Evolutionary conservation across 257 asterid species (phyloP), one percentile per base, ranked within the genome.

Genomic region (Plectranthus barbatus): DNA sequence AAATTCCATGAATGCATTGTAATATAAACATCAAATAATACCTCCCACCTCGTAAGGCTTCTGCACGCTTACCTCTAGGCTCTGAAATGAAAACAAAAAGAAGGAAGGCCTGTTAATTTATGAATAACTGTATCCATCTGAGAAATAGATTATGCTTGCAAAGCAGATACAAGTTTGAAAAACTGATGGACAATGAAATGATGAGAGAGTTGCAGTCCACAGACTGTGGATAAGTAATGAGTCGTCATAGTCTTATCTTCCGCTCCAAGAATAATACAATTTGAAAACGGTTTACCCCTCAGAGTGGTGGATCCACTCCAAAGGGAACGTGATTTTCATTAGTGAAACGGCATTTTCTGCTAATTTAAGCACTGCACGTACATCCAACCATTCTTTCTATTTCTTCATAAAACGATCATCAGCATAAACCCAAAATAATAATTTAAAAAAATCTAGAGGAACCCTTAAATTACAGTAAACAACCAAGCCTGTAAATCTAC

Each of bases 1-100:
- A 79, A 77, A 68, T 81, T 72, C 76, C 75, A 65, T 68, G 49
- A 55, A 19, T 39, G n/a, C 47, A 45, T 19, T 26, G 11, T 12
- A 62, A 65, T 53, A 12, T 20, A 26, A 60, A 65, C 50, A 56
- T 68, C 37, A 68, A 73, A 72, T 40, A 23, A 58, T 85, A 93
- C 99, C 99, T 90, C 68, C 99, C 99, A 56, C 99, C 99, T 65
- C 95, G 86, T 69, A 93, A 84, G 68, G 99, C 95, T 77, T 93
- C 99, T 12, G 99, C 77, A 42, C 88, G 96, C 72, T 90, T 93
- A 49, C 96, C 97, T 80, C 81, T 87, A 48, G 88, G 75, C 74
- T 89, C 99, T 93, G 68, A 41, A 18, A 24, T 56, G 37, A 24
- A 40, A 9, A 66, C 33, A 57, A 56, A 62, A 56, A 40, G 48